Percentiles rank a stretch among this genome's conserved stretches.
Conservation (phyloP, 495 filamentous ascomycete species). For the Talaromyces proteolyticus region DNA sequence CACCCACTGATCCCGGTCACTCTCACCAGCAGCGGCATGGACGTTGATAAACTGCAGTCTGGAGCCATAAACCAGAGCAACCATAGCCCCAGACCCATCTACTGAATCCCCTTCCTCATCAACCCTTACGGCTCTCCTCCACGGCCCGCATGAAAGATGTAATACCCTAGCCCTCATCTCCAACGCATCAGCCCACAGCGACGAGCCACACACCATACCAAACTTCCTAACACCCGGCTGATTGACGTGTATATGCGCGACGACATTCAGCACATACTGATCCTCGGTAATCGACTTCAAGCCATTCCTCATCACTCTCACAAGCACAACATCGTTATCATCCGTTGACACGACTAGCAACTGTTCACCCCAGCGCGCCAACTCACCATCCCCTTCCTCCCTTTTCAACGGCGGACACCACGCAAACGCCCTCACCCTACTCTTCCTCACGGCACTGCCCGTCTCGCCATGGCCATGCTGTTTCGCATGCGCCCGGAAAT, state of each 20-base stretch:
- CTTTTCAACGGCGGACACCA: constrained; percentile 33
- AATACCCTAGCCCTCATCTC: constrained; percentile 14
- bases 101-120: constrained; percentile 9
- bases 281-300: neutral
- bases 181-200: constrained; percentile 23
- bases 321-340: constrained; percentile 31
- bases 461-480: neutral
- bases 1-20: neutral
- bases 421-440: constrained; percentile 32
- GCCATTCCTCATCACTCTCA: constrained; percentile 14
- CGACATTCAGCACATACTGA: constrained; percentile 17
- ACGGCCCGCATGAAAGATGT: constrained; percentile 32
- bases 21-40: constrained; percentile 7
- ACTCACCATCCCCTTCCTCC: constrained; percentile 5
- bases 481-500: constrained; percentile 9
- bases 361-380: constrained; percentile 33
- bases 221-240: constrained; percentile 9
- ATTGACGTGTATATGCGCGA: constrained; percentile 16
- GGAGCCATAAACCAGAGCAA: constrained; percentile 24
- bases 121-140: constrained; percentile 12
- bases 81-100: constrained; percentile 7
- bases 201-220: constrained; percentile 13
- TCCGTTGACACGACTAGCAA: constrained; percentile 34
- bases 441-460: constrained; percentile 17
- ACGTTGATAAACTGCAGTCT: constrained; percentile 25